Percentiles rank a stretch among this genome's conserved stretches.
Evolutionary conservation across 2,329 filamentous ascomycete genomes (phyloP).

Genomic region (Hawksworthiomyces lignivorus): DNA sequence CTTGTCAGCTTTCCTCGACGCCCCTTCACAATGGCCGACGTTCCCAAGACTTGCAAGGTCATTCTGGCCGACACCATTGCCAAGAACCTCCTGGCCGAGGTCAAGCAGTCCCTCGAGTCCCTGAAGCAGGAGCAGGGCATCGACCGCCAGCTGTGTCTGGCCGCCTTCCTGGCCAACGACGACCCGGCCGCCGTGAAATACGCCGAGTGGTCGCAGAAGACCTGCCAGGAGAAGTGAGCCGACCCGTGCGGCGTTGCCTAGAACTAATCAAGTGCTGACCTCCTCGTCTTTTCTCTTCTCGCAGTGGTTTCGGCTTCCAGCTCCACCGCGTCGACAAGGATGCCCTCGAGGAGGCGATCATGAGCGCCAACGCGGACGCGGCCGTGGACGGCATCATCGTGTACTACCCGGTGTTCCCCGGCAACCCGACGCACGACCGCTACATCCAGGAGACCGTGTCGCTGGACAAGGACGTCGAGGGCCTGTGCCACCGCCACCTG

Average conservation of each 20-base stretch:
- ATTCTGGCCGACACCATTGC: conserved; percentile 82
- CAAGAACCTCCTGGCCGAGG: conserved; percentile 70
- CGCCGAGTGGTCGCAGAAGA: conserved; percentile 95
- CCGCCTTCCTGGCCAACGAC: conserved; percentile 85
- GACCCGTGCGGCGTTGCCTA: not conserved
- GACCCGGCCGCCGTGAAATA: conserved; percentile 91
- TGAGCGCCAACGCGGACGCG: conserved; percentile 72
- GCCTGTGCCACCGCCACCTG: conserved; percentile 85
- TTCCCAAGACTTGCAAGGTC: conserved; percentile 78
- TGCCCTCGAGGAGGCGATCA: conserved; percentile 79
- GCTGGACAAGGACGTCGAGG: conserved; percentile 89
- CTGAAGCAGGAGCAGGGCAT: conserved; percentile 48
- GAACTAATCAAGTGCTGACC: not conserved
- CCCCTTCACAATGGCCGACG: conserved; percentile 30
- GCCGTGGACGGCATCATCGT: conserved; percentile 85
- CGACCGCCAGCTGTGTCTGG: conserved; percentile 59
- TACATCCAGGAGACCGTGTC: conserved; percentile 94
- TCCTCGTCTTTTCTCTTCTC: not conserved
- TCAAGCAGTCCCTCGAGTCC: conserved; percentile 64
- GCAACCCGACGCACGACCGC: conserved; percentile 76
- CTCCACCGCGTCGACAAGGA: conserved; percentile 80
- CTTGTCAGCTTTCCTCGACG: no score
- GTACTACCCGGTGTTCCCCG: conserved; percentile 91
- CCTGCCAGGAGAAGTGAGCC: conserved; percentile 87
- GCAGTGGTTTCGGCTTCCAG: conserved; percentile 81